phyloP scores from a whole-genome alignment of 108 stramenopile genomes.

The Pseudonitzschia delicatissima region DNA sequence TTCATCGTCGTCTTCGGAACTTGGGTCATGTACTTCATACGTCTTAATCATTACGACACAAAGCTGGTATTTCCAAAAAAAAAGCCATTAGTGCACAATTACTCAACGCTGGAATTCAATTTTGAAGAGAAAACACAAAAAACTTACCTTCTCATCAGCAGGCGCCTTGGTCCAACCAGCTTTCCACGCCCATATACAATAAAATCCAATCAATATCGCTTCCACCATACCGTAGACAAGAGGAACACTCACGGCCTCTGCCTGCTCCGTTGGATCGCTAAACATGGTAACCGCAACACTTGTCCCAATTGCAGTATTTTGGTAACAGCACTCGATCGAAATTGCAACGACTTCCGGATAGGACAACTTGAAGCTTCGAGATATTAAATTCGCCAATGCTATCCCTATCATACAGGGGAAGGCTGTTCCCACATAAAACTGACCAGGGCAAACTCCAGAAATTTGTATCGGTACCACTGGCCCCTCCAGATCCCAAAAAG shows the following conservation, averaged over 20 bases:
- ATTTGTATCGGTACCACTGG: slow-evolving; percentile 46
- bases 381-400: slow-evolving; percentile 50
- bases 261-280: slow-evolving; percentile 42
- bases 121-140: neutral
- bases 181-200: slow-evolving; percentile 72
- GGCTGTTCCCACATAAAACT: slow-evolving; percentile 74
- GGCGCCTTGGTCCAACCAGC: slow-evolving; percentile 80
- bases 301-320: slow-evolving; percentile 85
- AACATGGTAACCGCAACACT: slow-evolving; percentile 84
- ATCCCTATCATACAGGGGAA: slow-evolving; percentile 65
- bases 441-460: slow-evolving; percentile 49
- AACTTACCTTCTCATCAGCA: slow-evolving; percentile 41
- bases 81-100: neutral
- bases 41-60: slow-evolving; percentile 52
- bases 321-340: slow-evolving; percentile 85
- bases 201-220: slow-evolving; percentile 64
- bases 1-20: slow-evolving; percentile 20
- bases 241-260: slow-evolving; percentile 75
- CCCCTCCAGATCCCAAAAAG: slow-evolving; percentile 53
- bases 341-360: slow-evolving; percentile 80
- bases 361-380: slow-evolving; percentile 42
- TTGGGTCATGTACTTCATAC: slow-evolving; percentile 43
- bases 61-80: slow-evolving; percentile 1
- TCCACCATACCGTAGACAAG: slow-evolving; percentile 75
- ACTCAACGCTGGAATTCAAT: neutral